phyloP scores from a whole-genome alignment of 2,329 filamentous ascomycete species.

The Clarireedia hainanense region DNA sequence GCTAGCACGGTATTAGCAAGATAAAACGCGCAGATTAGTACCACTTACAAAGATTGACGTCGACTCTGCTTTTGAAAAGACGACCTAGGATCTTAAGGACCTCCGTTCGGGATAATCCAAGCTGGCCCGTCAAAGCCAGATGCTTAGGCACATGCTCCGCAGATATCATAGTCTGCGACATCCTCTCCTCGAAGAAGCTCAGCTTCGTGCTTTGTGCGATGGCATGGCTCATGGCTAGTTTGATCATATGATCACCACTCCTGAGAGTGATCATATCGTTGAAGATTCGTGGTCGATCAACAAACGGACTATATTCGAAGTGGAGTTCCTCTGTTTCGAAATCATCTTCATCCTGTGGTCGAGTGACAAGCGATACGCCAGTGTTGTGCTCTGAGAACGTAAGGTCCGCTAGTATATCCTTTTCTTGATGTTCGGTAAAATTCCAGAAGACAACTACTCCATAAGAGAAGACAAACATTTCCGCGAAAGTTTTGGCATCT shows the following conservation, averaged over 20 bases:
- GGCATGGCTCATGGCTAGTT: conserved; percentile 92
- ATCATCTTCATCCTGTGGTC: conserved; percentile 78
- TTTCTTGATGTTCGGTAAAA: conserved; percentile 91
- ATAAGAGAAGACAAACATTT: conserved; percentile 97
- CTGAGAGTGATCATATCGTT: conserved; percentile 99
- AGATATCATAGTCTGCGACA: conserved; percentile 88
- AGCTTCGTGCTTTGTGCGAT: conserved; percentile 97
- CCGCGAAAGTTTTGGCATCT: conserved; percentile 72
- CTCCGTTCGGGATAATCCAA: conserved; percentile 86
- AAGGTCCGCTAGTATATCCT: conserved; percentile 89
- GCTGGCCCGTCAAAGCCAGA: conserved; percentile 77
- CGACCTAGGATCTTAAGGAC: conserved; percentile 87
- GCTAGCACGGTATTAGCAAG: conserved; percentile 41
- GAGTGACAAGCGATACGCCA: conserved; percentile 61
- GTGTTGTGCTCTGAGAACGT: conserved; percentile 73
- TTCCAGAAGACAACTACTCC: conserved; percentile 99
- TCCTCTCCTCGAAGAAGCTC: conserved; percentile 90
- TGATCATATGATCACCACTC: conserved; percentile 97
- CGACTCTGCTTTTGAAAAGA: conserved; percentile 87
- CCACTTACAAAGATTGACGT: conserved; percentile 89
- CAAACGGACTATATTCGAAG: conserved; percentile 87
- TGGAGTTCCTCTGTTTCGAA: conserved; percentile 98
- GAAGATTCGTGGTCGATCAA: conserved; percentile 83
- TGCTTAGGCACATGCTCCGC: conserved; percentile 88
- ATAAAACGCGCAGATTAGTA: background rate